phyloP scores from a whole-genome alignment of 73 alveolate species.

The Paramecium bursaria region DNA sequence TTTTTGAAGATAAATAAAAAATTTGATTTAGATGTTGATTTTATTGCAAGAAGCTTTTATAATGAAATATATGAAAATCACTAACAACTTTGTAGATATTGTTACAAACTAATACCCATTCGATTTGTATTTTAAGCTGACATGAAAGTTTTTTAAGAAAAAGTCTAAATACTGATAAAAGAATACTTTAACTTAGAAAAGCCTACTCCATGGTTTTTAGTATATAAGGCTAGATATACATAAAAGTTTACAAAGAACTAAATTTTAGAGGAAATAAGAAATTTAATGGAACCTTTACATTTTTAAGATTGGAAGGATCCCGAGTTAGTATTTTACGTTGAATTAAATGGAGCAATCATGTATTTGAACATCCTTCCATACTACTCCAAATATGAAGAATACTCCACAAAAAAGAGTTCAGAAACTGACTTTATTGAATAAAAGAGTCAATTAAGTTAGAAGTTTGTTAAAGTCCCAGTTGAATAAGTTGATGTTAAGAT shows the following conservation, averaged over 20 bases:
- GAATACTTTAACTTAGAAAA: slow-evolving; percentile 13
- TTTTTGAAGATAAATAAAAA: slow-evolving; percentile 51
- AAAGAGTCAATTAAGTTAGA: too few species aligned
- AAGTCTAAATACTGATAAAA: background rate
- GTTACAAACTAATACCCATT: slow-evolving; percentile 21
- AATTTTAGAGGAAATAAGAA: background rate
- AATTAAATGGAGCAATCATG: slow-evolving; percentile 57
- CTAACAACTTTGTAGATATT: background rate
- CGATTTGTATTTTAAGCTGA: slow-evolving; percentile 27
- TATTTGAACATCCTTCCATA: slow-evolving; percentile 10
- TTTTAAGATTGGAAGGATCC: slow-evolving; percentile 51
- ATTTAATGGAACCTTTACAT: slow-evolving; percentile 43
- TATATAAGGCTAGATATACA: slow-evolving; percentile 21
- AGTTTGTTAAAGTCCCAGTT: too few species aligned
- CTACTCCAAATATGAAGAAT: slow-evolving; percentile 13
- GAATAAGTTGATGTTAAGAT: too few species aligned
- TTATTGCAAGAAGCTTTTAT: background rate
- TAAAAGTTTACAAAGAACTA: slow-evolving; percentile 3
- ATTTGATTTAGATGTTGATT: slow-evolving; percentile 37
- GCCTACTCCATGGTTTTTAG: slow-evolving; percentile 29
- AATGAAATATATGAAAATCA: slow-evolving; percentile 25
- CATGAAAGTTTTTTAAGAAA: slow-evolving; percentile 5
- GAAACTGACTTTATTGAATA: background rate
- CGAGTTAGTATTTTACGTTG: slow-evolving; percentile 40
- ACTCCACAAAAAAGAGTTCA: slow-evolving; percentile 17